Conservation (phyloP, 1,139 yeast genomes). For the Kodamaea sp. region DNA sequence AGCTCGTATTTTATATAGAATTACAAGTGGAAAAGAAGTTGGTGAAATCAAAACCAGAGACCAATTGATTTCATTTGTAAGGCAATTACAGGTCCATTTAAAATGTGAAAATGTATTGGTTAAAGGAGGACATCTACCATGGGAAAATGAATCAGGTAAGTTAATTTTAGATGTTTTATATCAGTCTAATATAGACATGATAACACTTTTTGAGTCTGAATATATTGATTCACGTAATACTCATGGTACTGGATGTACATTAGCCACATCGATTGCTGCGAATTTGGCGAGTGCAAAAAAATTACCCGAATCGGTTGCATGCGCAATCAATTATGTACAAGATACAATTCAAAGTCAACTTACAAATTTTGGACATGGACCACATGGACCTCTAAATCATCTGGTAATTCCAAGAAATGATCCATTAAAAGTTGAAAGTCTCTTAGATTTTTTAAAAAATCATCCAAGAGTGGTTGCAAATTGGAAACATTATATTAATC, state of each 20-base stretch:
- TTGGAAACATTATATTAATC: conserved; percentile 61
- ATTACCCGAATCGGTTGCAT: conserved; percentile 47
- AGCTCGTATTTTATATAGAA: conserved; percentile 42
- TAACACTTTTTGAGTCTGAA: conserved; percentile 47
- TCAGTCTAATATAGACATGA: conserved; percentile 34
- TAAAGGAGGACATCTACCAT: conserved; percentile 80
- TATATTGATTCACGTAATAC: conserved; percentile 52
- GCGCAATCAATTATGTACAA: conserved; percentile 64
- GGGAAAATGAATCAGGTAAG: conserved; percentile 25
- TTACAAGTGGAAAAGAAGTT: conserved; percentile 14
- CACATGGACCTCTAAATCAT: conserved; percentile 75
- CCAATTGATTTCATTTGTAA: conserved; percentile 42
- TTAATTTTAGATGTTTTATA: conserved; percentile 60
- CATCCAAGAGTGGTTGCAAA: conserved; percentile 54
- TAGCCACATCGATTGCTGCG: conserved; percentile 78
- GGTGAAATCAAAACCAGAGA: conserved; percentile 21
- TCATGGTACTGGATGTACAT: conserved; percentile 92
- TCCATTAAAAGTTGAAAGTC: conserved; percentile 7
- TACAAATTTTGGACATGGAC: conserved; percentile 49
- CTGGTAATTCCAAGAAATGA: conserved; percentile 17
- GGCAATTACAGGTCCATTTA: conserved; percentile 35
- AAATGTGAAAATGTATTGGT: conserved; percentile 57
- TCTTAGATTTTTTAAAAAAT: conserved; percentile 47
- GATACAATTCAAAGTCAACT: conserved; percentile 47
- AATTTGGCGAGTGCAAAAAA: conserved; percentile 56